Evolutionary conservation across 768 basidiomycete genomes (phyloP), one percentile per base, ranked within the genome.

Genomic region (Tylopilus intermedius): DNA sequence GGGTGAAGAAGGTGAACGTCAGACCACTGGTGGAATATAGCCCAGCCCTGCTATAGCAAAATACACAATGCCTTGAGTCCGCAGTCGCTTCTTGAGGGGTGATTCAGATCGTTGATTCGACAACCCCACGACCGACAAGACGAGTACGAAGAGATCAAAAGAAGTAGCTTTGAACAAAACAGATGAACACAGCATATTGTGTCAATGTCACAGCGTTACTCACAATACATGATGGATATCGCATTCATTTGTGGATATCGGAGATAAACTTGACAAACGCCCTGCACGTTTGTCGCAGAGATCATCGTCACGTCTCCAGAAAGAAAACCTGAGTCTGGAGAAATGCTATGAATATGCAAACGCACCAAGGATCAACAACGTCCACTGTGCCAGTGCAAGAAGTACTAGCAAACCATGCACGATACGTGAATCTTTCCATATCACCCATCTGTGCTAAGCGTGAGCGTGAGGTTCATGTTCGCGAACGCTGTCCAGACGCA

Each of bases 371-470:
- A 37, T 32, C 21, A 68, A 32, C 18, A 57, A 8, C 27, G 30
- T 5, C 54, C 59, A 68, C 14, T 66, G 64, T 22, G 53, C 67
- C 2, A 66, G 21, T 5, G 49, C n/a, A 18, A 57, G 24, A 5
- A 64, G 3, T 14, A 24, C 7, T 1, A 68, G 48, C 9, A 66
- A 35, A 14, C 5, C 21, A 6, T 45, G 45, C 5, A 68, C 49
- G 2, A 18, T n/a, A 24, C 37, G 38, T 5, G 55, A 53, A 10
- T 51, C 50, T 38, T 49, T 64, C 65, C 65, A 67, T 8, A 67
- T 47, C 5, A 62, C 11, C 64, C 64, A 66, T 39, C 64, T 68
- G 47, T 14, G 6, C 8, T 0, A 30, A 8, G 21, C 7, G 29
- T 37, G 13, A 48, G 38, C 45, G 9, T 14, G 5, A 27, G 15